phyloP scores from a whole-genome alignment of 2,329 filamentous ascomycete species.

The Thielaviopsis punctulata region DNA sequence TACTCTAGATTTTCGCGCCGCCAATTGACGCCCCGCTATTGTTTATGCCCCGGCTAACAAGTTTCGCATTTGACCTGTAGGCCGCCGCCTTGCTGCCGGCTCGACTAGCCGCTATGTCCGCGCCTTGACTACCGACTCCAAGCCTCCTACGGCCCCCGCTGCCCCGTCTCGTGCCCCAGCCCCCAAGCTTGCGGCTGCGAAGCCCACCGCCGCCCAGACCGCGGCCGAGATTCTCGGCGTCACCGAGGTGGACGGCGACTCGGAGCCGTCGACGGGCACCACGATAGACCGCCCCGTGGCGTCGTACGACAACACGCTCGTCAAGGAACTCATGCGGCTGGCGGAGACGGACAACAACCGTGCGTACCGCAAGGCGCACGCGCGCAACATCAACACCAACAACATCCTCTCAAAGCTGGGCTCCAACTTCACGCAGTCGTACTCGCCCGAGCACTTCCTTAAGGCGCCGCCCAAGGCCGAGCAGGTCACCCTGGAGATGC shows the following conservation, averaged over 20 bases:
- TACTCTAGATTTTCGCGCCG: background rate
- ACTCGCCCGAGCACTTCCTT: constrained; percentile 49
- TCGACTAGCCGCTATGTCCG: constrained; percentile 1
- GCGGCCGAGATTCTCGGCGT: background rate
- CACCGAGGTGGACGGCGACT: background rate
- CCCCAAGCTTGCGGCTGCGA: background rate
- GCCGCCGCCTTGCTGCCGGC: constrained; percentile 4
- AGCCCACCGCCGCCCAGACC: background rate
- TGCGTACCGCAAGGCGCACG: background rate
- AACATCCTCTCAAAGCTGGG: constrained; percentile 19
- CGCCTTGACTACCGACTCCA: constrained; percentile 1
- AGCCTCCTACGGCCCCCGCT: background rate
- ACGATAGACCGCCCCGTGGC: constrained; percentile 6
- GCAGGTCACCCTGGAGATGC: constrained; percentile 76
- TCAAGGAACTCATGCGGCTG: constrained; percentile 8
- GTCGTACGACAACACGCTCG: constrained; percentile 10
- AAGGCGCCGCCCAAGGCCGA: constrained; percentile 55
- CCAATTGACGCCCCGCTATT: background rate
- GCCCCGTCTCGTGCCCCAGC: background rate
- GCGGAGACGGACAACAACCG: constrained; percentile 7
- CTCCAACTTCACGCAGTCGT: constrained; percentile 33
- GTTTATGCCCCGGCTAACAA: background rate
- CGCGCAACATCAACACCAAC: background rate
- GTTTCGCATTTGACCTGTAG: background rate
- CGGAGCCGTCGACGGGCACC: background rate